Conservation (phyloP, 2,329 filamentous ascomycete species). For the Calonectria pseudoturangicola region DNA sequence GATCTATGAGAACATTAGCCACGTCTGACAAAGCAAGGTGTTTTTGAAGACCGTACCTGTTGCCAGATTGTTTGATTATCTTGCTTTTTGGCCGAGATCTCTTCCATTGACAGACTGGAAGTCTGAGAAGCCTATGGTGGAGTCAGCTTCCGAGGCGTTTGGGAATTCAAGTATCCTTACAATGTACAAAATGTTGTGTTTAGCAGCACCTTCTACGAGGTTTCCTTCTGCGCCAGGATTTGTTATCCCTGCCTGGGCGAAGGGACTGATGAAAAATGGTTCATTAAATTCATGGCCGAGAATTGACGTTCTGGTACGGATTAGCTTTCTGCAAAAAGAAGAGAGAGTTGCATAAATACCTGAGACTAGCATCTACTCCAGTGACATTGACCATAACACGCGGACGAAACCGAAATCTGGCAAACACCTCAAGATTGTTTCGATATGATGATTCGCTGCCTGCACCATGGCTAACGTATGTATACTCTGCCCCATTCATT, state of each 20-base stretch:
- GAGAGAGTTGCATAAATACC: conserved; percentile 40
- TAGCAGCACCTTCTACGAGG: conserved; percentile 68
- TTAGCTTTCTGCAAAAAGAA: neutral
- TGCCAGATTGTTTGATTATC: conserved; percentile 63
- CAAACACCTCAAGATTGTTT: conserved; percentile 74
- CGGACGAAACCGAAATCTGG: conserved; percentile 68
- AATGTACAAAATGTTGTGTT: conserved; percentile 71
- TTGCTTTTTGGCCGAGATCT: conserved; percentile 61
- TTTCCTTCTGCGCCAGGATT: conserved; percentile 69
- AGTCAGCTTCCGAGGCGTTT: neutral
- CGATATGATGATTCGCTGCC: conserved; percentile 74
- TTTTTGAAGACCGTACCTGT: conserved; percentile 50
- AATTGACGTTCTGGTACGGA: conserved; percentile 65
- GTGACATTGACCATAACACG: conserved; percentile 70
- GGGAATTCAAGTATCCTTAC: conserved; percentile 42
- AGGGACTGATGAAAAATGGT: conserved; percentile 73
- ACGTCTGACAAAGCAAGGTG: too few species aligned
- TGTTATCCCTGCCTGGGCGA: conserved; percentile 65
- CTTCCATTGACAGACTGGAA: conserved; percentile 59
- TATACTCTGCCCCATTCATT: conserved; percentile 68
- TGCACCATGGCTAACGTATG: conserved; percentile 74
- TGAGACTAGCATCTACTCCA: conserved; percentile 62
- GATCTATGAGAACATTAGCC: conserved; percentile 26
- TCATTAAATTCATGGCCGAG: conserved; percentile 71
- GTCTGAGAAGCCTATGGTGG: conserved; percentile 57